Evolutionary conservation across 139 green algal species (phyloP).

Genomic region (Chlorella sorokiniana): DNA sequence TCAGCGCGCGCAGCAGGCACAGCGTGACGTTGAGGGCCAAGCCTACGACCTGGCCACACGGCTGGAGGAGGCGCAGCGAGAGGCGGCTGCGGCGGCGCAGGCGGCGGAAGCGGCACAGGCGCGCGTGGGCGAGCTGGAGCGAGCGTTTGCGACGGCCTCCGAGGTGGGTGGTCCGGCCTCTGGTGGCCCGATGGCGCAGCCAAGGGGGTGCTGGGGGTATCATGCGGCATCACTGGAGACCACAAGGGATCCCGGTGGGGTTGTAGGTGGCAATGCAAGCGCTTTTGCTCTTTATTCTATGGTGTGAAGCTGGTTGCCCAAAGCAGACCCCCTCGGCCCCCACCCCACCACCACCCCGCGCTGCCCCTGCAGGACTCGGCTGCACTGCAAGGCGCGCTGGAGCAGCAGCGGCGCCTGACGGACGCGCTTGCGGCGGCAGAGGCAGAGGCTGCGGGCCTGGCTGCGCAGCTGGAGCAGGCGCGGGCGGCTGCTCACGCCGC

Average conservation of each 20-base stretch:
- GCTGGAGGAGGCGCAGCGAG: not conserved
- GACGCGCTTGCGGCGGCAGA: not conserved
- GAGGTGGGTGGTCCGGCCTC: not conserved
- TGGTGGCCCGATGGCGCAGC: too few species aligned
- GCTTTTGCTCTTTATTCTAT: too few species aligned
- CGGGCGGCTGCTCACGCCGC: not conserved
- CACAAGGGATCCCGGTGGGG: too few species aligned
- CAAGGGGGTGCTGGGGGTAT: too few species aligned
- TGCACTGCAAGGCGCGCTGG: not conserved
- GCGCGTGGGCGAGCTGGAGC: not conserved
- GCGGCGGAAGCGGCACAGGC: not conserved
- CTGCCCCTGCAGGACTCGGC: not conserved
- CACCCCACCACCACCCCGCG: too few species aligned
- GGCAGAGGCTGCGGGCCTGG: not conserved
- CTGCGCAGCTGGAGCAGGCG: not conserved
- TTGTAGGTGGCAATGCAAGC: too few species aligned
- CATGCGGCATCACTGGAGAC: too few species aligned
- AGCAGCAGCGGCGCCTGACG: not conserved
- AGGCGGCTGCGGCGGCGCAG: not conserved
- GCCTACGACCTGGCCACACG: not conserved
- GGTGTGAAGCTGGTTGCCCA: too few species aligned
- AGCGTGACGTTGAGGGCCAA: not conserved
- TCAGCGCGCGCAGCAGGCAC: not conserved
- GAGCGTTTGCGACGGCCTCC: not conserved
- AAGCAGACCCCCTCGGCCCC: too few species aligned